These are phyloP conservation scores for Solanum sejunctum DNA, from an alignment of 257 asterid genomes.

Conservation along the genomic window DNA sequence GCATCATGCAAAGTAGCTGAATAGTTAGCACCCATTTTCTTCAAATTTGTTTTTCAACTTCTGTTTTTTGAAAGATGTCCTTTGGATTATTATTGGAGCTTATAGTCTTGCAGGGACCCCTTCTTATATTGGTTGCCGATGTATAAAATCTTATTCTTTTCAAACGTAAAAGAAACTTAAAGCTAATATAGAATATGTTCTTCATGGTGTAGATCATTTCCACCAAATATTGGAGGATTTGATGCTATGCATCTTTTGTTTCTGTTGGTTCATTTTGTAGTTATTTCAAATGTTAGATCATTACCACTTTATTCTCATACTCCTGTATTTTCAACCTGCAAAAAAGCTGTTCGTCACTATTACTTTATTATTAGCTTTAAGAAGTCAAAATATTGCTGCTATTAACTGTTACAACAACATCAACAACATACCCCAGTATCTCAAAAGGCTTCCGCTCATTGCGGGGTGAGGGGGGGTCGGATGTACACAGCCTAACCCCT, in stretches of 20 bases:
- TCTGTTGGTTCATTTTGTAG: not conserved
- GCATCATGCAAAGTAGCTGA: slow-evolving; percentile 13
- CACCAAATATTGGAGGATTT: not conserved
- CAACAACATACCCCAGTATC: too few species aligned
- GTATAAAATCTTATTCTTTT: not conserved
- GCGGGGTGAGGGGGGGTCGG: too few species aligned
- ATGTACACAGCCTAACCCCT: too few species aligned
- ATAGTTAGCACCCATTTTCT: slow-evolving; percentile 25
- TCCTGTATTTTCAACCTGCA: not conserved
- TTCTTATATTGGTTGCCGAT: slow-evolving; percentile 12
- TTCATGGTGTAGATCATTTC: not conserved
- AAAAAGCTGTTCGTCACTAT: not conserved
- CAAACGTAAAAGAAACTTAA: not conserved
- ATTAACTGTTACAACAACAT: not conserved
- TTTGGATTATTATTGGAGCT: not conserved
- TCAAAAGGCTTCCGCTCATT: too few species aligned
- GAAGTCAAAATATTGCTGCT: not conserved
- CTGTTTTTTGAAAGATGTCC: not conserved
- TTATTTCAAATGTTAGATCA: not conserved
- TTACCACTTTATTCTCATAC: not conserved
- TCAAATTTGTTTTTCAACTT: not conserved
- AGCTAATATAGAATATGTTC: slow-evolving; percentile 23
- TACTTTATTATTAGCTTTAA: not conserved
- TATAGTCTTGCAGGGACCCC: not conserved
- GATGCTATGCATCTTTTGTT: not conserved